These are phyloP conservation scores for Boletus bicolor DNA, from an alignment of 768 basidiomycete genomes.

Conservation along the genomic window DNA sequence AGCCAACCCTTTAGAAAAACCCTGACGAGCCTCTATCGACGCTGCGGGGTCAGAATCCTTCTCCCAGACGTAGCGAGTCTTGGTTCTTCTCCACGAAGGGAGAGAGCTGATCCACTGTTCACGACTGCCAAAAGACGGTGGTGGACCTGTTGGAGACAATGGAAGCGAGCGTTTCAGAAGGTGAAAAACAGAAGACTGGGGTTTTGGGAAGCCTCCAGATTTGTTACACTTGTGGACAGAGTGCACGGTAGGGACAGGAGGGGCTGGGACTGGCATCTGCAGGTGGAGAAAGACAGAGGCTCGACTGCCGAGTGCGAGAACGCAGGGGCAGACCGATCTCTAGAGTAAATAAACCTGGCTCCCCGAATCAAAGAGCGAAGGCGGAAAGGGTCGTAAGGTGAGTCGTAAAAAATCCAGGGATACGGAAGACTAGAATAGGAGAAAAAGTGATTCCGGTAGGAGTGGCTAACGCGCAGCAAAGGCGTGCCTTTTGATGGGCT, in stretches of 20 bases:
- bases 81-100: constrained; percentile 68
- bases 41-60: constrained; percentile 36
- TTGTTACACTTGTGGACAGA: constrained; percentile 59
- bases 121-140: constrained; percentile 61
- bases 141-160: constrained; percentile 56
- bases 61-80: constrained; percentile 66
- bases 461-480: constrained; percentile 88
- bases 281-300: constrained; percentile 39
- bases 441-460: constrained; percentile 23
- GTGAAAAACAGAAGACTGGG: constrained; percentile 46
- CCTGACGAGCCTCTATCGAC: constrained; percentile 37
- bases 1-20: constrained; percentile 74
- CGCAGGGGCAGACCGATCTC: constrained; percentile 43
- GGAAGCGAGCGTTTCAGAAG: constrained; percentile 57
- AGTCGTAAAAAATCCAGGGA: constrained; percentile 54
- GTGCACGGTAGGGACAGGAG: constrained; percentile 57
- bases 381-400: constrained; percentile 56
- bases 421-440: constrained; percentile 29
- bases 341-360: constrained; percentile 36
- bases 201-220: constrained; percentile 37
- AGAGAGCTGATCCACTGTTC: constrained; percentile 74
- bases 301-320: constrained; percentile 43
- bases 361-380: constrained; percentile 40
- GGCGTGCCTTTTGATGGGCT: constrained; percentile 79
- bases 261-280: constrained; percentile 90